phyloP scores from a whole-genome alignment of 2,329 filamentous ascomycete species.

The Sphaerulina vaccinii region DNA sequence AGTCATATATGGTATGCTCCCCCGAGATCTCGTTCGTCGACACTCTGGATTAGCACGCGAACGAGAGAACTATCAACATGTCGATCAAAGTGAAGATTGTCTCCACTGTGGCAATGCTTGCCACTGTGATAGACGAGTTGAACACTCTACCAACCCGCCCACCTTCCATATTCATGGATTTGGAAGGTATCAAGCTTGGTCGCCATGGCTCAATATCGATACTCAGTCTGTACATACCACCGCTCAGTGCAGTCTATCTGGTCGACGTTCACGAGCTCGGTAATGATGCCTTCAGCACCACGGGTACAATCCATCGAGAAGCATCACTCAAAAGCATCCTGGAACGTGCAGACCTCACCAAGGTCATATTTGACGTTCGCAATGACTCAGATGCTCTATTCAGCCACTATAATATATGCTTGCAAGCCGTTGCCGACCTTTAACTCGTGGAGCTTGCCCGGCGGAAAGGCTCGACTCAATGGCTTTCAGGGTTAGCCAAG shows the following conservation, averaged over 20 bases:
- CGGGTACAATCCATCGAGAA: conserved; percentile 14
- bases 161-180: not conserved
- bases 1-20: too few species aligned
- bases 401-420: conserved; percentile 43
- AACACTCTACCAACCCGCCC: too few species aligned
- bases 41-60: too few species aligned
- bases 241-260: conserved; percentile 40
- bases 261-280: conserved; percentile 48
- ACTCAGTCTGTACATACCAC: not conserved
- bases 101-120: too few species aligned
- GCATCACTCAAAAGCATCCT: conserved; percentile 48
- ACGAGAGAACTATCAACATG: too few species aligned
- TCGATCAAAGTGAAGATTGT: too few species aligned
- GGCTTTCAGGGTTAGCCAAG: conserved; percentile 40
- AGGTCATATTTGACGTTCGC: conserved; percentile 60
- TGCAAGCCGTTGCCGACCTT: conserved; percentile 52
- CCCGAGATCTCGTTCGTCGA: too few species aligned
- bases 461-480: conserved; percentile 26
- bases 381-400: conserved; percentile 59
- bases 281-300: conserved; percentile 41
- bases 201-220: conserved; percentile 1
- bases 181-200: not conserved
- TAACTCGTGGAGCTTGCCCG: conserved; percentile 57
- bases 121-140: too few species aligned
- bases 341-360: conserved; percentile 46